Evolutionary conservation across 2,329 filamentous ascomycete genomes (phyloP).

Genomic region (Fusarium sp.): DNA sequence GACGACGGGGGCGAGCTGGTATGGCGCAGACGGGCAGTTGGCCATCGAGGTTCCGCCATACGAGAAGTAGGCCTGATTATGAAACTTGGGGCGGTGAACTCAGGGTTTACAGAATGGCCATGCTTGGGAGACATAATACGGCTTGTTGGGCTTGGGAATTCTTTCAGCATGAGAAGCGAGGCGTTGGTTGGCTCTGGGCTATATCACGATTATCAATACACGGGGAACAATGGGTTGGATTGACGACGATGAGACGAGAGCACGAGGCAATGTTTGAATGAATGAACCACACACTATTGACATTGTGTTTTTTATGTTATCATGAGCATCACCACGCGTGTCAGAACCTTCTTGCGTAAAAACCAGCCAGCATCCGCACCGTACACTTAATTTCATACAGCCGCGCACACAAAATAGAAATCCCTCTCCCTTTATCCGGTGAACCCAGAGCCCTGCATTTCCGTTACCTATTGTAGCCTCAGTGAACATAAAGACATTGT

Average conservation of each 20-base stretch:
- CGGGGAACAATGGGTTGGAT: background rate
- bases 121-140: background rate
- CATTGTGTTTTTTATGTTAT: background rate
- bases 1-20: constrained; percentile 67
- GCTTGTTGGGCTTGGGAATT: background rate
- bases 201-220: background rate
- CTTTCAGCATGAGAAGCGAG: constrained; percentile 19
- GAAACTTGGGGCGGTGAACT: background rate
- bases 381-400: constrained; percentile 21
- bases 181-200: constrained; percentile 25
- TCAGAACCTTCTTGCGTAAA: constrained; percentile 1
- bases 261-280: background rate
- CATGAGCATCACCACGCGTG: background rate
- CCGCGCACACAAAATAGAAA: constrained; percentile 18
- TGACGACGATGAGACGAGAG: constrained; percentile 3
- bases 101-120: background rate
- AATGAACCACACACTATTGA: background rate
- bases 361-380: constrained; percentile 4
- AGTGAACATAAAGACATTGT: background rate
- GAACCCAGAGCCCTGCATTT: constrained; percentile 8
- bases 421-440: constrained; percentile 1
- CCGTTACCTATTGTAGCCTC: background rate
- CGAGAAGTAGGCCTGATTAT: constrained; percentile 26
- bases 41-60: constrained; percentile 51
- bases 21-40: constrained; percentile 67